phyloP scores from a whole-genome alignment of 768 basidiomycete genomes.

The Nidularia sp. region DNA sequence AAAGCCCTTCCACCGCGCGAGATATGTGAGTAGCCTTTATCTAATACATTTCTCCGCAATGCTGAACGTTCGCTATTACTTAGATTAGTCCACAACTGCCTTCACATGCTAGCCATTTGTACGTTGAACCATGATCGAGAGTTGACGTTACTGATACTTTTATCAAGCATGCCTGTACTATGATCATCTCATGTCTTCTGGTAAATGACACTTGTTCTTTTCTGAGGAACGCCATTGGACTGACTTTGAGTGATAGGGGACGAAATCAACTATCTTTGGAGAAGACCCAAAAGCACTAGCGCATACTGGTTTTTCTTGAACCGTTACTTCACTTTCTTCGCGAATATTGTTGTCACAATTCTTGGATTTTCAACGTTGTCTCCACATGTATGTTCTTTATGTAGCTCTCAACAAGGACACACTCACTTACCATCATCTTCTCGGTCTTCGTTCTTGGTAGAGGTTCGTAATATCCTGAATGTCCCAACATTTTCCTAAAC shows the following conservation, averaged over 20 bases:
- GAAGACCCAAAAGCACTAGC: conserved; percentile 28
- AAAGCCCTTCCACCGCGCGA: conserved; percentile 3
- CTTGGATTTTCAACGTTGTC: conserved; percentile 22
- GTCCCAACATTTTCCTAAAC: too few relatives aligned
- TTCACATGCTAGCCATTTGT: conserved; percentile 29
- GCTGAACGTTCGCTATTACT: neutral
- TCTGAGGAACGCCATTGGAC: neutral
- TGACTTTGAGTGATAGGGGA: conserved; percentile 13
- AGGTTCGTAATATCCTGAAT: too few relatives aligned
- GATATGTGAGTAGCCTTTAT: conserved; percentile 9
- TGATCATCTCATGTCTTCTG: conserved; percentile 32
- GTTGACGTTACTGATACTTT: neutral
- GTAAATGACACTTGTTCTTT: conserved; percentile 13
- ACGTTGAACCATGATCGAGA: conserved; percentile 7
- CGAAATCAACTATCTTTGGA: conserved; percentile 44
- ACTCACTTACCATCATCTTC: too few relatives aligned
- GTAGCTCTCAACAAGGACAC: too few relatives aligned
- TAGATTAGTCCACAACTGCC: conserved; percentile 21
- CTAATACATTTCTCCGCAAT: neutral
- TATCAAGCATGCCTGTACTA: conserved; percentile 30
- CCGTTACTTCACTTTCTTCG: conserved; percentile 43
- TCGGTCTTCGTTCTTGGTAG: too few relatives aligned
- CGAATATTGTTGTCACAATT: conserved; percentile 25
- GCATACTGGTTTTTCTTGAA: conserved; percentile 45
- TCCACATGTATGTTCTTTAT: conserved; percentile 10